Evolutionary conservation across 257 asterid species (phyloP).

Genomic region (Solanum raphanifolium): DNA sequence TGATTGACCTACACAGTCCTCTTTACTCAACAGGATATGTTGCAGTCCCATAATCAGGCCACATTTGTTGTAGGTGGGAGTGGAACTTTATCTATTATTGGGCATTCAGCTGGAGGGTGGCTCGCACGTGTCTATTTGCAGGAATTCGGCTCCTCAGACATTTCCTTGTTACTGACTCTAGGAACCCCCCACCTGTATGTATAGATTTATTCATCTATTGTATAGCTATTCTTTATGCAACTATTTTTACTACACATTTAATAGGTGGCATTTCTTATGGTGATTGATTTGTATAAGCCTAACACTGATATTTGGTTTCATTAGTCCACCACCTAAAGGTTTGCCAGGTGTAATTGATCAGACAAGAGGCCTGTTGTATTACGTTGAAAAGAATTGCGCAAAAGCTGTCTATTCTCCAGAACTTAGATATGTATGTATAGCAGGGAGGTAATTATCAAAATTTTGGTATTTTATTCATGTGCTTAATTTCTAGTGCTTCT

Average conservation of each 20-base stretch:
- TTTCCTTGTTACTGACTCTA: constrained; percentile 67
- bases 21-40: constrained; percentile 16
- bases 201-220: not conserved
- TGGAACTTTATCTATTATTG: constrained; percentile 64
- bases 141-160: constrained; percentile 54
- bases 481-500: not conserved
- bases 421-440: constrained; percentile 82
- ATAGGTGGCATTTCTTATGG: not conserved
- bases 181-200: constrained; percentile 95
- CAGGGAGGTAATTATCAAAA: constrained; percentile 63
- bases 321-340: constrained; percentile 82
- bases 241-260: not conserved
- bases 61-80: constrained; percentile 52
- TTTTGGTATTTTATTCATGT: not conserved
- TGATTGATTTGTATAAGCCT: not conserved
- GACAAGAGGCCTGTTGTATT: constrained; percentile 86
- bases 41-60: constrained; percentile 22
- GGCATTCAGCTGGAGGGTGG: constrained; percentile 99
- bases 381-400: constrained; percentile 68
- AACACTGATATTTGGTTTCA: constrained; percentile 2
- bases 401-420: constrained; percentile 75
- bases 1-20: constrained; percentile 9
- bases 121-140: constrained; percentile 84
- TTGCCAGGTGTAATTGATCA: constrained; percentile 89
- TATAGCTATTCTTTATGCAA: not conserved